Base-by-base conservation (phyloP, 1,284 basidiomycete genomes). In the Tilletiaria anomala region DNA sequence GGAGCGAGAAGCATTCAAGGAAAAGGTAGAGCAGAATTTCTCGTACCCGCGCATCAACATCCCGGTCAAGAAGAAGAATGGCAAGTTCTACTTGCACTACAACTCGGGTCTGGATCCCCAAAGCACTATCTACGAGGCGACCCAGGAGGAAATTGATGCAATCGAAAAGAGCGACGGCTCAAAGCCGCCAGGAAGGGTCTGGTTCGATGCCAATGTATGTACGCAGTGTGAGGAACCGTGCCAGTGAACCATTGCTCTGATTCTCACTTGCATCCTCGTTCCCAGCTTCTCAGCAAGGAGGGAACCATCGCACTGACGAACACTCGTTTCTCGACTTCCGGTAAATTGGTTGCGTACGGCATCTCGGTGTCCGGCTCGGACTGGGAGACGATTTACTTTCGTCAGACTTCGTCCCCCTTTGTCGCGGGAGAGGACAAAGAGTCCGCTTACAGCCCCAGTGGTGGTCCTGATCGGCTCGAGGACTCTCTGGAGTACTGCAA, bases 91-190 rank as follows among this genome's bases (percentile, higher is more conserved):
- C 48, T 63, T 61, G 45, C 45, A 37, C 32, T 64, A 54, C 56
- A 66, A 66, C 47, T 40, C 50, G 8, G 63, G 63, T 12, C 55
- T 66, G 14, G 54, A 56, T 16, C 57, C 63, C 3, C 63, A 66
- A 43, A 47, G 51, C 15, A 46, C 55, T 32, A 58, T 61, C 43
- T 66, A 51, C 40, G 37, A 48, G 11, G 59, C 59, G 16, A 52
- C 34, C 26, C 44, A 47, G 24, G 37, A 48, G 16, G 46, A 65
- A 35, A 45, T 65, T 12, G 44, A 51, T 8, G 43, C 35, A 0
- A 47, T 42, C 5, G 26, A 40, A 14, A 23, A 44, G 21, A 40
- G 45, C 11, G 51, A 51, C 31, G 29, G 40, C 15, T 44, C 49
- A 10, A 47, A 54, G 21, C 61, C 61, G 1, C 44, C 51, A 10